A percentile compares a stretch with the other conserved stretches of the same genome.
Conservation (phyloP, 1,284 basidiomycete genomes). For the Pseudozyma sp. region DNA sequence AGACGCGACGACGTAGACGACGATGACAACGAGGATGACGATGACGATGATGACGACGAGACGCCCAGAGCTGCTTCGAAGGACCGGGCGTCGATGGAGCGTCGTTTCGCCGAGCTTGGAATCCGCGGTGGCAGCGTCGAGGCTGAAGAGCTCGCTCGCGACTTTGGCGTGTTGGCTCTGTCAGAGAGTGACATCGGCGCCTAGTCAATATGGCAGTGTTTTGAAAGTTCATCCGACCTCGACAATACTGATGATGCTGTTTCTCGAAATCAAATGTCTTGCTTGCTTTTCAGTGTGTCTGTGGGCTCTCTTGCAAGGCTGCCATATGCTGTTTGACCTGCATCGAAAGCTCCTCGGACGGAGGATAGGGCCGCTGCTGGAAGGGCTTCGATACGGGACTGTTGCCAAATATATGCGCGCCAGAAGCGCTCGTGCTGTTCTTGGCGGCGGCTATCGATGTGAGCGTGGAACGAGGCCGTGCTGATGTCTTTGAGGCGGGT, state of each 20-base stretch:
- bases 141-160: conserved; percentile 27
- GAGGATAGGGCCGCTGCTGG: conserved; percentile 13
- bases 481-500: conserved; percentile 22
- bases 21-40: conserved; percentile 6
- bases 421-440: conserved; percentile 1
- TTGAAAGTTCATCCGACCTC: background rate
- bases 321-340: conserved; percentile 44
- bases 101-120: conserved; percentile 30
- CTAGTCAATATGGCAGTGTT: background rate
- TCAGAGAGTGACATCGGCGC: conserved; percentile 22
- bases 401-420: background rate
- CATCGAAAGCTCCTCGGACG: conserved; percentile 27
- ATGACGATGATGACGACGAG: conserved; percentile 1
- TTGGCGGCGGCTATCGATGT: conserved; percentile 25
- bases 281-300: conserved; percentile 12
- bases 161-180: conserved; percentile 34
- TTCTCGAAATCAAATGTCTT: background rate
- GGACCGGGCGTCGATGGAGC: conserved; percentile 28
- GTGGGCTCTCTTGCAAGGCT: conserved; percentile 34
- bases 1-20: conserved; percentile 8
- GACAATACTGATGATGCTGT: background rate
- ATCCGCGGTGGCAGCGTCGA: conserved; percentile 23
- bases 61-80: conserved; percentile 4
- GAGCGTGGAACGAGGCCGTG: conserved; percentile 16
- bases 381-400: conserved; percentile 20